phyloP scores from a whole-genome alignment of 2,329 filamentous ascomycete genomes.

The Neophaeococcomyces aloes region DNA sequence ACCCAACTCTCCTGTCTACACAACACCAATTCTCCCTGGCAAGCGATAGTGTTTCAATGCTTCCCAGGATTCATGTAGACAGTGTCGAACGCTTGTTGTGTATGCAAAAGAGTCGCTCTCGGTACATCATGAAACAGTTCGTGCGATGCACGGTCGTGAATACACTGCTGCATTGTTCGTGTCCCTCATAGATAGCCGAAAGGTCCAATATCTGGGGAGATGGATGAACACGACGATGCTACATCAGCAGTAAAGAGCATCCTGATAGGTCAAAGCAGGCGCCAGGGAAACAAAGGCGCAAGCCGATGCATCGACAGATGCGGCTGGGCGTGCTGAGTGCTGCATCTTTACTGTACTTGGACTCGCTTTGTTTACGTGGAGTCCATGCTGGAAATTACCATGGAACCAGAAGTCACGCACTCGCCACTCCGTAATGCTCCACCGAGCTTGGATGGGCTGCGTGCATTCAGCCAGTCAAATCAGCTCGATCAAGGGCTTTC shows the following conservation, averaged over 20 bases:
- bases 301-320: neutral
- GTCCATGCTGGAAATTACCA: conserved; percentile 5
- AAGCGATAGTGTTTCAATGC: too few relatives aligned
- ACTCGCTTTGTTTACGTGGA: conserved; percentile 6
- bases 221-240: neutral
- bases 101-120: too few relatives aligned
- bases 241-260: neutral
- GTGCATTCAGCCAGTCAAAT: neutral
- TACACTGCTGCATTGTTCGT: too few relatives aligned
- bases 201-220: too few relatives aligned
- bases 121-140: too few relatives aligned
- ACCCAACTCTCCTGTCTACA: too few relatives aligned
- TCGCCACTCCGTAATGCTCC: neutral
- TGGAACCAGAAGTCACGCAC: conserved; percentile 5
- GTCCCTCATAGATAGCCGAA: too few relatives aligned
- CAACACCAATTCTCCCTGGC: too few relatives aligned
- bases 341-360: neutral
- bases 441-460: neutral
- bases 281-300: conserved; percentile 1
- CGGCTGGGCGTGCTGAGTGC: conserved; percentile 2
- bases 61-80: too few relatives aligned
- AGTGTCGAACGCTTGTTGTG: too few relatives aligned
- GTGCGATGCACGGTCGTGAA: too few relatives aligned
- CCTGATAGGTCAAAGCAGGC: neutral
- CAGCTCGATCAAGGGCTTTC: neutral